These are phyloP conservation scores for Amanita pallidorosea DNA, from an alignment of 768 basidiomycete species.

Conservation along the genomic window DNA sequence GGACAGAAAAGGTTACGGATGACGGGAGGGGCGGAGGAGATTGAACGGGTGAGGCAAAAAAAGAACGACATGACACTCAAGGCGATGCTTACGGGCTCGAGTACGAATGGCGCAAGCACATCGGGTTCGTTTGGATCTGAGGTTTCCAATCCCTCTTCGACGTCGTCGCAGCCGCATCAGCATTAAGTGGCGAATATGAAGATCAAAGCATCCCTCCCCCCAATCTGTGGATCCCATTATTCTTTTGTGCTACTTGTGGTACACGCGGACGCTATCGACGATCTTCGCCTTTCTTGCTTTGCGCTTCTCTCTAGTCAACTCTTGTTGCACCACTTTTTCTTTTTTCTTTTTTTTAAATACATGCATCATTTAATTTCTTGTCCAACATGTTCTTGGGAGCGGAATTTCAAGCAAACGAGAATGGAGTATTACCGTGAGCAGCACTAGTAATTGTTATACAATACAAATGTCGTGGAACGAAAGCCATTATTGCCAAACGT, in stretches of 20 bases:
- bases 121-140: neutral
- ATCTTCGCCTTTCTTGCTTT: neutral
- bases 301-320: neutral
- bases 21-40: constrained; percentile 93
- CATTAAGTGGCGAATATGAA: neutral
- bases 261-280: constrained; percentile 1
- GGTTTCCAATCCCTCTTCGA: neutral
- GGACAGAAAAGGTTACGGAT: constrained; percentile 80
- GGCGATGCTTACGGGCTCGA: constrained; percentile 57
- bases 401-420: neutral
- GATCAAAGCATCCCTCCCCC: neutral
- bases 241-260: neutral
- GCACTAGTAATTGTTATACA: neutral
- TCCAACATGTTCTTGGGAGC: neutral
- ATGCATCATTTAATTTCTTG: neutral
- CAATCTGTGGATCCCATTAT: neutral
- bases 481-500: neutral
- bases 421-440: neutral
- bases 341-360: no score
- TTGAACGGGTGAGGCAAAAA: constrained; percentile 78
- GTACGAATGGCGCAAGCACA: neutral
- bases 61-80: constrained; percentile 78
- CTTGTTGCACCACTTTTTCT: neutral
- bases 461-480: neutral
- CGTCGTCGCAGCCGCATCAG: constrained; percentile 2